Base-by-base conservation (phyloP, 805 yeast genomes). In the Candida stauntonica region DNA sequence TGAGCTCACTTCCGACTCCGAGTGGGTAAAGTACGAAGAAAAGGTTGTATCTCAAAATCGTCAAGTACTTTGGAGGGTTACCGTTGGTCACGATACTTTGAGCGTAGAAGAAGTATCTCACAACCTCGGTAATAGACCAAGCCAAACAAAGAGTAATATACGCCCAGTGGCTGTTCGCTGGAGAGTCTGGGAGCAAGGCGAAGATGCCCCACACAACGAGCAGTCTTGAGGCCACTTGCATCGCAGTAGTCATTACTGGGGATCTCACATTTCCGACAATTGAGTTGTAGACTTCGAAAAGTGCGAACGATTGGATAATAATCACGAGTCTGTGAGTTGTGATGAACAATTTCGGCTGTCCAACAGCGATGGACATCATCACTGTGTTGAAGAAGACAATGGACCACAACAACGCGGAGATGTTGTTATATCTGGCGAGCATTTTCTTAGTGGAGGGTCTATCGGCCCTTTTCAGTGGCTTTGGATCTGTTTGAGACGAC, bases 111-210 rank as follows among this genome's bases (percentile, higher is more conserved):
- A 86, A 73, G 63, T 93, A 93, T 59, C 99, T 74, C 41, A 89
- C 81, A 31, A 86, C 72, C 62, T 93, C 99, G n/a, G 98, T 86
- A 37, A 86, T 52, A n/a, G 93, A 77, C 99, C 99, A 93, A 11
- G 96, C 88, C 31, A 78, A 50, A 33, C 79, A 69, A 59, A 91
- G 72, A 1, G 91, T 67, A 40, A 79, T 62, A 60, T 82, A 89
- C 13, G 75, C 69, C 75, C 78, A 68, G 47, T 69, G 71, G 48
- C 50, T 37, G 48, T 73, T 70, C 20, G 87, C 87, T 15, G 82
- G 83, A 0, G 86, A 73, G 15, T 73, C 55, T 7, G 98, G 96
- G 47, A 88, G 68, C n/a, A 71, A 59, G 36, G 77, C 77, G 62
- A 87, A 78, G 36, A 91, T 74, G 4, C 97, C 97, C 66, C 83